phyloP scores from a whole-genome alignment of 2,329 filamentous ascomycete species.

The Ophiostoma triangulosporum region DNA sequence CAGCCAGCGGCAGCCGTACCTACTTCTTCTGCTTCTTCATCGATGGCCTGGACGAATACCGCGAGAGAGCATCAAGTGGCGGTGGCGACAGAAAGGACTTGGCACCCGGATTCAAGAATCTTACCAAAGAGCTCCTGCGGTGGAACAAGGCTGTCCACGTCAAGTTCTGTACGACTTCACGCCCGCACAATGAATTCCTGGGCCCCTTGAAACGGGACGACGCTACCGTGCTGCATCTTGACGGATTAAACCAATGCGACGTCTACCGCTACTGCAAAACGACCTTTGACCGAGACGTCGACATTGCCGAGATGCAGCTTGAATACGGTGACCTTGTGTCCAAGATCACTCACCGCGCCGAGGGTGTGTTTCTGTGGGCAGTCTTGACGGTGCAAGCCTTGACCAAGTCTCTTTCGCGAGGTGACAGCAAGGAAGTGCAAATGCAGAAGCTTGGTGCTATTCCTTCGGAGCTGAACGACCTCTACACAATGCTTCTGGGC shows the following conservation, averaged over 20 bases:
- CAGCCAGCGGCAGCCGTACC: slow-evolving; percentile 7
- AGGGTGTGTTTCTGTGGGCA: not conserved
- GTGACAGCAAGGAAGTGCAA: not conserved
- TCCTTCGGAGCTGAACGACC: not conserved
- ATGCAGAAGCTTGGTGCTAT: not conserved
- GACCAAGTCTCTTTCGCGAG: not conserved
- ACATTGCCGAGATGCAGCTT: not conserved
- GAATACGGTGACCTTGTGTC: not conserved
- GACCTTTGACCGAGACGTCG: not conserved
- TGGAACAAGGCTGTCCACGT: not conserved
- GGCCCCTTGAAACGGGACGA: not conserved
- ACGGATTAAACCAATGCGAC: not conserved
- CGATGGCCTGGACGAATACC: not conserved
- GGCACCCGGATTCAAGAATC: not conserved
- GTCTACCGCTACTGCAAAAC: not conserved
- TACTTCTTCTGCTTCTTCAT: slow-evolving; percentile 5
- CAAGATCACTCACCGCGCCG: not conserved
- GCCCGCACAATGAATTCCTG: not conserved
- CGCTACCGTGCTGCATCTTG: not conserved
- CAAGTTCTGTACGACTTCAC: not conserved
- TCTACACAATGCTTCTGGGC: not conserved
- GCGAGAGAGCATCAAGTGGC: not conserved
- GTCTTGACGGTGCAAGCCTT: not conserved
- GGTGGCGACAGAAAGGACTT: not conserved
- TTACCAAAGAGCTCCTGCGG: not conserved